Evolutionary conservation across 805 yeast species (phyloP).

Genomic region (Danielia oregonensis): DNA sequence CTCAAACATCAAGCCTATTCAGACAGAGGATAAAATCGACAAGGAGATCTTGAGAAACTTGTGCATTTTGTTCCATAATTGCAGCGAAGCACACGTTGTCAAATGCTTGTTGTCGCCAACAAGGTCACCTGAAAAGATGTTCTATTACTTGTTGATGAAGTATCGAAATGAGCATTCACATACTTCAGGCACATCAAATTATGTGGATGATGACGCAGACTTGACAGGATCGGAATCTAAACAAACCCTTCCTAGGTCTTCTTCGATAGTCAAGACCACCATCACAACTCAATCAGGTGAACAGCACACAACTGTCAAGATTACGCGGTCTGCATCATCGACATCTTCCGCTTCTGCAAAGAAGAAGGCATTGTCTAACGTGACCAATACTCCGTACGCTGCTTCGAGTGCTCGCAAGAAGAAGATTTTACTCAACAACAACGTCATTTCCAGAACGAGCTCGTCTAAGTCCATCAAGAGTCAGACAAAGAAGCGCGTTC

Average conservation of each 20-base stretch:
- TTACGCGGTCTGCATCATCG: constrained; percentile 21
- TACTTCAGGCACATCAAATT: constrained; percentile 18
- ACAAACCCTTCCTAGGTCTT: constrained; percentile 36
- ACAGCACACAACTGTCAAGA: constrained; percentile 18
- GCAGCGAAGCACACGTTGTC: constrained; percentile 49
- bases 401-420: constrained; percentile 40
- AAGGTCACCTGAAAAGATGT: constrained; percentile 74
- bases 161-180: constrained; percentile 64
- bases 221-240: constrained; percentile 20
- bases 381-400: constrained; percentile 32
- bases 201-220: constrained; percentile 26
- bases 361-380: constrained; percentile 27
- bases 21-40: constrained; percentile 53
- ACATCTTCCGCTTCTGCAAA: constrained; percentile 18
- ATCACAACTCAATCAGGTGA: constrained; percentile 29
- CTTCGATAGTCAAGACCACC: constrained; percentile 40
- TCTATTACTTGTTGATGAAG: constrained; percentile 68
- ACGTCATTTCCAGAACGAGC: constrained; percentile 21
- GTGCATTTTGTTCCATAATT: constrained; percentile 80
- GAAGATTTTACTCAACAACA: constrained; percentile 24
- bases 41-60: constrained; percentile 70
- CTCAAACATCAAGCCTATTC: constrained; percentile 31
- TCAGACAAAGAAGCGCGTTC: constrained; percentile 3
- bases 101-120: constrained; percentile 50
- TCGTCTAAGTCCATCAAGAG: constrained; percentile 15